Conservation (phyloP, 352 stramenopile species). For the Pythium myriotylum region DNA sequence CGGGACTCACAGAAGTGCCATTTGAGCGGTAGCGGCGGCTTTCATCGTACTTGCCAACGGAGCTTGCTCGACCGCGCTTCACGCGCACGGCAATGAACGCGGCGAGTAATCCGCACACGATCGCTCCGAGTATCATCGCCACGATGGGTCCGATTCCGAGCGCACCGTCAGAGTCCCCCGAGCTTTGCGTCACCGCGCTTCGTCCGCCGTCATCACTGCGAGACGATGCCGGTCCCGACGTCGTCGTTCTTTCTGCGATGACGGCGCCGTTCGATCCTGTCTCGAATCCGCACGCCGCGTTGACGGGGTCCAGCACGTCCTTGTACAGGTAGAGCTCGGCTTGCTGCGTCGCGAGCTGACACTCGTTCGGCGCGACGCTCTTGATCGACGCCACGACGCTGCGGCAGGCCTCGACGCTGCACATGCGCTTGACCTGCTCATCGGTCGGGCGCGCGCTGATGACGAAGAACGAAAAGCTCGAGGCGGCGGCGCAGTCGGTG, state of each 20-base stretch:
- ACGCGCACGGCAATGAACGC: slow-evolving; percentile 5
- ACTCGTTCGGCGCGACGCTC: not conserved
- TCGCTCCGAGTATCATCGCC: slow-evolving; percentile 7
- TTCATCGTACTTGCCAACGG: not conserved
- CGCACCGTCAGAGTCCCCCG: not conserved
- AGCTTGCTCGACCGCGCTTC: not conserved
- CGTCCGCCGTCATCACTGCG: not conserved
- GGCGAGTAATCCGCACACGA: slow-evolving; percentile 11
- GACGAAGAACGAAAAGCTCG: slow-evolving; percentile 4
- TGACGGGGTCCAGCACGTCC: not conserved
- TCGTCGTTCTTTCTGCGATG: not conserved
- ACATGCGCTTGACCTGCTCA: not conserved
- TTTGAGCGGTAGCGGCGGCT: not conserved
- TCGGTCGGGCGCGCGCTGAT: not conserved
- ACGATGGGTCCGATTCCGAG: not conserved
- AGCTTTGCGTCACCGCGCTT: not conserved
- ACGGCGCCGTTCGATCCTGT: not conserved
- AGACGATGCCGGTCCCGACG: not conserved
- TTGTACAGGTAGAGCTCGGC: not conserved
- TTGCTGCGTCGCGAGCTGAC: not conserved
- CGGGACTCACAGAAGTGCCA: not conserved
- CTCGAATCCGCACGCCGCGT: not conserved
- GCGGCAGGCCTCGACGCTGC: not conserved
- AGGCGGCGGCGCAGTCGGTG: not conserved
- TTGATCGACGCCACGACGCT: not conserved